These are phyloP conservation scores for Xylariales sp. DNA, from an alignment of 2,329 filamentous ascomycete genomes.

Conservation along the genomic window DNA sequence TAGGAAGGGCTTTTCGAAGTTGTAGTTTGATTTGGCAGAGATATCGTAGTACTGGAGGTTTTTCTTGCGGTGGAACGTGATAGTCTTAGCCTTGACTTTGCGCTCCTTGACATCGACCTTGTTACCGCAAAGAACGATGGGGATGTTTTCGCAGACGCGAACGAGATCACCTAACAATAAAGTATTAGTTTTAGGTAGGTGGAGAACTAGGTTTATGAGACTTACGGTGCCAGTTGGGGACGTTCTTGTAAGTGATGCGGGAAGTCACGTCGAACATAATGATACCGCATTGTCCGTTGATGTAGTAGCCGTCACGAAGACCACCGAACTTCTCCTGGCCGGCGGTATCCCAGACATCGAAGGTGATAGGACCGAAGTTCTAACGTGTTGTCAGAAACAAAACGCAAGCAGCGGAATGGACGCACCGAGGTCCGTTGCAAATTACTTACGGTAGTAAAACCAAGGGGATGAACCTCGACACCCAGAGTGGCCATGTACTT, in stretches of 20 bases:
- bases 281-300: conserved; percentile 99
- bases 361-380: conserved; percentile 97
- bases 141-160: conserved; percentile 99
- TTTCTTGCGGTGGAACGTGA: conserved; percentile 99
- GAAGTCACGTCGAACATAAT: conserved; percentile 99
- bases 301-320: conserved; percentile 99
- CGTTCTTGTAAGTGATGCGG: conserved; percentile 99
- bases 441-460: conserved; percentile 91
- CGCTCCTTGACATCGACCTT: conserved; percentile 99
- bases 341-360: conserved; percentile 99
- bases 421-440: conserved; percentile 37
- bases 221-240: conserved; percentile 99
- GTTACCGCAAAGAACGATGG: conserved; percentile 98
- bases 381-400: conserved; percentile 52
- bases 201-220: conserved; percentile 46
- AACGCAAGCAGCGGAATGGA: conserved; percentile 33
- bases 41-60: conserved; percentile 99
- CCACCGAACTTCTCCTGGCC: conserved; percentile 99
- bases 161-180: conserved; percentile 83
- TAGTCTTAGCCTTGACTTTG: conserved; percentile 99
- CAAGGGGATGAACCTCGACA: conserved; percentile 98
- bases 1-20: conserved; percentile 99
- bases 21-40: conserved; percentile 99
- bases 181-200: conserved; percentile 33
- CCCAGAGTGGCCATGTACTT: conserved; percentile 99